Evolutionary conservation across 306 rosid genomes (phyloP), one percentile per base, ranked within the genome.

Genomic region (Prunus kanzakura): DNA sequence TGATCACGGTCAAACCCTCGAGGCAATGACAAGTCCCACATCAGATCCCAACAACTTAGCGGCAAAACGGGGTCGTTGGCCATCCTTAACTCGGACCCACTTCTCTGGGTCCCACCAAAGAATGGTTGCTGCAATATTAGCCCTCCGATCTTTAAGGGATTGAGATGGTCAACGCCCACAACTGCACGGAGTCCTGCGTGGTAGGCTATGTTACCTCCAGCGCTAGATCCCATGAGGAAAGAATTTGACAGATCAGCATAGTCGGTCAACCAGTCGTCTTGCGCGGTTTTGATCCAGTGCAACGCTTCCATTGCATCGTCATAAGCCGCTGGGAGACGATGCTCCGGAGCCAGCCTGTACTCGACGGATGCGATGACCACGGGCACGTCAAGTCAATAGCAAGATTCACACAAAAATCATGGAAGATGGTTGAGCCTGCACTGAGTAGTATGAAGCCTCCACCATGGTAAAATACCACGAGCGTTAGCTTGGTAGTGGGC

Each of bases 1-100:
- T 84, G 86, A 73, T 89, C 90, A 3, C 89, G 87, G 76, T 82
- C 75, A 77, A 25, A 86, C 2, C 88, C 88, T 2, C 11, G 22
- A 11, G 92, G 90, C n/a, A 90, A 66, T 8, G 92, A 71, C 20
- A 84, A 71, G 2, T 73, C 80, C 92, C 92, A 90, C 81, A 83
- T 5, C 62, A 69, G 22, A n/a, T 90, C 86, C 4, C n/a, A 22
- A 0, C 0, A 60, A 51, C 77, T 50, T 3, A 35, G 63, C 14
- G 81, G 45, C 35, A 88, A 13, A 16, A 75, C 22, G 0, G 77
- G 56, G 8, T 84, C 84, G 10, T 79, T 57, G 8, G 7, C 86
- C n/a, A 84, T 30, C 49, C 79, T 82, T 56, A 79, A 0, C 55
- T 87, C 91, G 1, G 89, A 90, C 6, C 15, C 64, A 0, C 80